Evolutionary conservation across 768 basidiomycete genomes (phyloP), one percentile per base, ranked within the genome.

Genomic region (Boletus subcaerulescens): DNA sequence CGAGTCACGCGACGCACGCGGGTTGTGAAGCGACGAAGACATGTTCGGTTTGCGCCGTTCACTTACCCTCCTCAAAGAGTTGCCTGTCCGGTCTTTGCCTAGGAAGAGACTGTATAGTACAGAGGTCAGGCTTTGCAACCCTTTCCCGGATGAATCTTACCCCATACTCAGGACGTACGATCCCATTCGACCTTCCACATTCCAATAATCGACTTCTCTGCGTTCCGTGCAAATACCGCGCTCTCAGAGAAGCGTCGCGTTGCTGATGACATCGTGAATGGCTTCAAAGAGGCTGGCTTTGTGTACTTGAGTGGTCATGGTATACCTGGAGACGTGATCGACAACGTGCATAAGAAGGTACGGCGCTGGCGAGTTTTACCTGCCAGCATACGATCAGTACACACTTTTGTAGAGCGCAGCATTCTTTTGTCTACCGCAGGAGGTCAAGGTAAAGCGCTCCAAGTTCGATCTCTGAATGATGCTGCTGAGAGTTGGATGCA

Each of bases 231-330:
- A 20, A 77, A 83, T 1, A 63, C 71, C n/a, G 77, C 82, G 0
- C 47, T 64, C 2, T 70, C 74, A 14, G 85, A 89, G 63, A 88
- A 83, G 72, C 78, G 80, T 55, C 65, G 76, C 7, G 80, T 84
- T 0, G 89, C 92, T 3, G 73, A 80, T 43, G 79, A 85, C 58
- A 79, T 94, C 35, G 89, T 84, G 35, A 77, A 79, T 38, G 92
- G 87, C 0, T 90, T 91, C 75, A 91, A 86, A 63, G 80, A 86
- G 52, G 85, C 85, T 52, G 89, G 91, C 1, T 93, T 93, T 63
- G 77, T 93, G 43, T 93, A 93, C 68, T 73, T 94, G 36, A 76
- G 76, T 22, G 81, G 83, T 39, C 89, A 93, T 71, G 89, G 90
- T 3, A 84, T 93, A 50, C 72, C 84, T 18, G 59, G 77, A 32